Base-by-base conservation (phyloP, 176 grass and related monocot genomes). In the Areca catechu region DNA sequence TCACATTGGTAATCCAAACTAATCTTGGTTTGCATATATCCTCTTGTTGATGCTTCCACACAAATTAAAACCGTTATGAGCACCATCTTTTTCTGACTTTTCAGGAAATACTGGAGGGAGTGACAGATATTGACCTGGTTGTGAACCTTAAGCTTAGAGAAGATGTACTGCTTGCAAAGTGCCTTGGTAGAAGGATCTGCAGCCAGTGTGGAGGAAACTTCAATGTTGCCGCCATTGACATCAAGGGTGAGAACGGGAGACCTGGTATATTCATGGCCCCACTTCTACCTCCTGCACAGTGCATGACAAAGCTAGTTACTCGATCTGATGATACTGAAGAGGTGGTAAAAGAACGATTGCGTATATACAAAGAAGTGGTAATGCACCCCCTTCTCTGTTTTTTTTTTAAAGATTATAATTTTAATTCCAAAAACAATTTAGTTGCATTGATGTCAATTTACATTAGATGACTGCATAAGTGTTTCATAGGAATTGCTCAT, bases 61-160 rank as follows among this genome's bases (percentile, higher is more conserved):
- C 34, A 43, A 43, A 43, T 43, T 43, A 14, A 43, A 14, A 43
- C 2, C 34, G 10, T 3, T 43, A 14, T 43, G 6, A 43, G 34
- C 34, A 43, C 34, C 34, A 10, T 43, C 34, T 43, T 29, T 29
- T 14, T 67, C 24, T 58, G 22, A 62, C 22, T 54, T 78, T 16
- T 22, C 67, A 98, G 93, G 93, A 98, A 77, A 98, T 98, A 75
- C 76, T 98, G 0, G 93, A 92, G 71, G 83, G 83, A 25, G 83
- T 98, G 24, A 92, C 84, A 20, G 84, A 92, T 68, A 89, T 98
- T 61, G 93, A 98, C 74, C 69, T 92, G 58, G 87, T 89, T 25
- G 82, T 98, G 59, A 98, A 92, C 56, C 81, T 98, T 49, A 88
- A 77, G 58, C 79, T 98, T 5, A 78, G 63, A 69, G 93, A 98